Conservation (phyloP, 768 basidiomycete genomes). For the Leucocoprinus leucothites region DNA sequence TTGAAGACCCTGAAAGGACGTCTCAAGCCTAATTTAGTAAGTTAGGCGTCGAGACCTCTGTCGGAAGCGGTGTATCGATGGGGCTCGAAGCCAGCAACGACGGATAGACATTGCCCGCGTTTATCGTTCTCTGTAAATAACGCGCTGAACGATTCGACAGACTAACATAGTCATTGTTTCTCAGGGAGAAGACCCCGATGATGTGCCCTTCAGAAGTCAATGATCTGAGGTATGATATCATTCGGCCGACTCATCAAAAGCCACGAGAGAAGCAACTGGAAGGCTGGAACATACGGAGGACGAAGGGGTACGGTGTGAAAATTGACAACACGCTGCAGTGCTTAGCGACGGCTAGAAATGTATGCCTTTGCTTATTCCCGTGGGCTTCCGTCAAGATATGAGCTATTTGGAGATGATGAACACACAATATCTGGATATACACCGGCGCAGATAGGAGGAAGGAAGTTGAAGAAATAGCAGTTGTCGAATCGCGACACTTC, state of each 20-base stretch:
- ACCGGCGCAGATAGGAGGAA: not conserved
- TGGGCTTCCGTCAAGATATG: not conserved
- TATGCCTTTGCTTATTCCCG: conserved; percentile 1
- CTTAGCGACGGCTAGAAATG: not conserved
- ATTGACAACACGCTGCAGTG: not conserved
- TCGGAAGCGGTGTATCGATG: no score
- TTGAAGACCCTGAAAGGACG: no score
- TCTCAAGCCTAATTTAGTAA: not conserved
- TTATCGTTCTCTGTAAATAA: not conserved
- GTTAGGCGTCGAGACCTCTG: no score
- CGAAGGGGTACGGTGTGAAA: not conserved
- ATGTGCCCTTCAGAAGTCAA: no score
- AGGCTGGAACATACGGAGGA: not conserved
- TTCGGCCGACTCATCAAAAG: not conserved
- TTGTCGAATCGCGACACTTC: not conserved
- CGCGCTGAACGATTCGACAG: not conserved
- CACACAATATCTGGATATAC: not conserved
- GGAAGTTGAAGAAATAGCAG: no score
- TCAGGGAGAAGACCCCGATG: not conserved
- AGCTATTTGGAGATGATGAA: not conserved
- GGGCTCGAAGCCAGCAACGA: not conserved
- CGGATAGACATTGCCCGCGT: not conserved
- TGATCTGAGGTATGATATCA: conserved; percentile 1
- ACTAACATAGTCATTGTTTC: no score
- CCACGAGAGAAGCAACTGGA: not conserved